Evolutionary conservation across 495 filamentous ascomycete genomes (phyloP).

Genomic region (Neurospora africana): DNA sequence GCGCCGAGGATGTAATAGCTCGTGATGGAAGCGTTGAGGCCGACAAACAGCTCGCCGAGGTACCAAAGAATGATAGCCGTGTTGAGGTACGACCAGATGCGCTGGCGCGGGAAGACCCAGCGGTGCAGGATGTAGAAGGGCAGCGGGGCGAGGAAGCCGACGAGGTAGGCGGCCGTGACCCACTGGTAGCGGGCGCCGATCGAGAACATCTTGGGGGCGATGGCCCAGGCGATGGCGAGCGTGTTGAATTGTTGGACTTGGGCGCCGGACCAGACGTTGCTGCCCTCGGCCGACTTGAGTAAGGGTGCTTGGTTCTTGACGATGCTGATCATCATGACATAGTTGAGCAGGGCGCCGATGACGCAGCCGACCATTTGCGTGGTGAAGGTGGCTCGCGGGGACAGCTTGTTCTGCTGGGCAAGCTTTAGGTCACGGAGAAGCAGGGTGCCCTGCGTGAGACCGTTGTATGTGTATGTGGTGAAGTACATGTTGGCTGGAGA

Average conservation of each 20-base stretch:
- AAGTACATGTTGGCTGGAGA: constrained; percentile 26
- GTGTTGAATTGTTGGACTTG: constrained; percentile 29
- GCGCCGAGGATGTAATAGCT: constrained; percentile 36
- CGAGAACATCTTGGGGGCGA: constrained; percentile 40
- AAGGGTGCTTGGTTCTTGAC: constrained; percentile 21
- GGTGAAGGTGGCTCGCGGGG: constrained; percentile 30
- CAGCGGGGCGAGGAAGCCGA: constrained; percentile 24
- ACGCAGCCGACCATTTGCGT: constrained; percentile 33
- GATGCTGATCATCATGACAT: constrained; percentile 30
- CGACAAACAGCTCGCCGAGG: constrained; percentile 22
- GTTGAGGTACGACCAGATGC: constrained; percentile 9
- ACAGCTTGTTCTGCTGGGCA: constrained; percentile 30
- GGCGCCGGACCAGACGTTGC: constrained; percentile 31
- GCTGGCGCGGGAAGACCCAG: neutral
- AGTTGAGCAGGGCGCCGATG: constrained; percentile 32
- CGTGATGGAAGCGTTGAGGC: constrained; percentile 30
- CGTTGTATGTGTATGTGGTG: constrained; percentile 15
- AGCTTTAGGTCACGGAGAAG: constrained; percentile 23
- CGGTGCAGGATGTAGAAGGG: constrained; percentile 4
- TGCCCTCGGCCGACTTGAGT: constrained; percentile 18
- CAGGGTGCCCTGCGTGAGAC: constrained; percentile 15
- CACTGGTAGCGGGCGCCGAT: constrained; percentile 23
- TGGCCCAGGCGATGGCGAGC: constrained; percentile 29
- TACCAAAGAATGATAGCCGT: constrained; percentile 29
- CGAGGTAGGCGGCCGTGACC: constrained; percentile 29